Conservation (phyloP, 495 filamentous ascomycete genomes). For the Penicillium riverlandense region DNA sequence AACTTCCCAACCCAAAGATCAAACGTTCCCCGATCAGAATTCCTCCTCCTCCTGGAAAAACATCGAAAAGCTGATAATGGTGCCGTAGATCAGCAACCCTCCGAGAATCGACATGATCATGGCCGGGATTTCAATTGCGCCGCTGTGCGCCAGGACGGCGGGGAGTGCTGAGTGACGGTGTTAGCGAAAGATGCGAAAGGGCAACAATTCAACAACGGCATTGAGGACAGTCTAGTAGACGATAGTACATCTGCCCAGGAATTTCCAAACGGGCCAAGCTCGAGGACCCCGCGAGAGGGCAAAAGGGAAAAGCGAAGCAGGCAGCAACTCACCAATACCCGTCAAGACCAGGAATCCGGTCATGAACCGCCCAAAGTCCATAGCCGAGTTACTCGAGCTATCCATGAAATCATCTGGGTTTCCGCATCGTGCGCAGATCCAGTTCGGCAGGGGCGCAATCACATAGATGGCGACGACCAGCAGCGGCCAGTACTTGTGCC, state of each 20-base stretch:
- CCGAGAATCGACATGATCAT: conserved; percentile 95
- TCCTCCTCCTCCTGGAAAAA: conserved; percentile 97
- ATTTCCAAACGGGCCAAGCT: too few relatives aligned
- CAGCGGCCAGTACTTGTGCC: conserved; percentile 84
- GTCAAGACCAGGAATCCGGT: conserved; percentile 97
- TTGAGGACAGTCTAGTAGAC: too few relatives aligned
- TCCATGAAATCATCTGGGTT: conserved; percentile 98
- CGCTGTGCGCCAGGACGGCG: conserved; percentile 77
- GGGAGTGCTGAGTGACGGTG: conserved; percentile 63
- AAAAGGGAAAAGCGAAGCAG: too few relatives aligned
- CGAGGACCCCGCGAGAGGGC: too few relatives aligned
- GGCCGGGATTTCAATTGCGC: conserved; percentile 69
- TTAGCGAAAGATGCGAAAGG: conserved; percentile 12
- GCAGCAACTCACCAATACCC: conserved; percentile 74
- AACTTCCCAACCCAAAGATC: background rate
- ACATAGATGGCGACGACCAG: conserved; percentile 94
- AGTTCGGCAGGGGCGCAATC: conserved; percentile 90
- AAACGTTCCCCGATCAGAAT: conserved; percentile 42
- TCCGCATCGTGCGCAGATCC: conserved; percentile 78
- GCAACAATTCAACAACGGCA: background rate
- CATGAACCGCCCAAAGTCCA: conserved; percentile 89
- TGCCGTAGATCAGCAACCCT: conserved; percentile 91
- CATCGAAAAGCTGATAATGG: conserved; percentile 94
- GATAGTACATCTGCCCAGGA: too few relatives aligned
- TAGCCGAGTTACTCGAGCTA: conserved; percentile 65